Conservation (phyloP, 139 green algal genomes). For the Trebouxia sp. region DNA sequence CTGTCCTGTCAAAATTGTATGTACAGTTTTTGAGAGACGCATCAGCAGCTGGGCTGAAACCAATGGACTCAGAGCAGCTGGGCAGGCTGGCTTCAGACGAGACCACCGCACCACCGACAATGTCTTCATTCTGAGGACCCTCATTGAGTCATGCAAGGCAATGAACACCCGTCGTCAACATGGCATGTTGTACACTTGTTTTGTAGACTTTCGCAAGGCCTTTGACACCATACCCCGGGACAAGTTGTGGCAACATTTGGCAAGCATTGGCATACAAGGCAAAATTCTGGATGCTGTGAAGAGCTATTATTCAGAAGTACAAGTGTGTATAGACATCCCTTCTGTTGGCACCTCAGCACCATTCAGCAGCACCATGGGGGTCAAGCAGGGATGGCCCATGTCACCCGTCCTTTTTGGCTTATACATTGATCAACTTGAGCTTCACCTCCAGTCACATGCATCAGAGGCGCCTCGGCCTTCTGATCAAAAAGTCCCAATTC, state of each 20-base stretch:
- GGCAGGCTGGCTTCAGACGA: conserved; percentile 22
- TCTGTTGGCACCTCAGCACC: background rate
- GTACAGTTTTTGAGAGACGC: background rate
- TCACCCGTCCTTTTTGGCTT: conserved; percentile 16
- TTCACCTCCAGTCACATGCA: background rate
- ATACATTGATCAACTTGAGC: conserved; percentile 5
- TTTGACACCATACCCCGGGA: conserved; percentile 31
- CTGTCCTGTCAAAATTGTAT: conserved; percentile 19
- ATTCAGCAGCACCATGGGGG: conserved; percentile 7
- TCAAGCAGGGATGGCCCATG: conserved; percentile 28
- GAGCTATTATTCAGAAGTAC: conserved; percentile 10
- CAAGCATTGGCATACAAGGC: background rate
- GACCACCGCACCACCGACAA: conserved; percentile 15
- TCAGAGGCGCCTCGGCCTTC: background rate
- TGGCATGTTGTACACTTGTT: conserved; percentile 1
- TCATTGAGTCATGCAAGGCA: conserved; percentile 13
- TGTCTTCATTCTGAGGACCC: conserved; percentile 3
- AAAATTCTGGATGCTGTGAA: background rate
- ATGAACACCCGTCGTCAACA: background rate
- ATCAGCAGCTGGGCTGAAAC: conserved; percentile 15
- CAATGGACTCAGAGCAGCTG: background rate
- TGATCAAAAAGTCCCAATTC: background rate
- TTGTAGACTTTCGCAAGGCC: conserved; percentile 28
- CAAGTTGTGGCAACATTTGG: conserved; percentile 10
- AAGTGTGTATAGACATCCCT: background rate